Conservation (phyloP, 805 yeast species). For the Suhomyces emberorum region DNA sequence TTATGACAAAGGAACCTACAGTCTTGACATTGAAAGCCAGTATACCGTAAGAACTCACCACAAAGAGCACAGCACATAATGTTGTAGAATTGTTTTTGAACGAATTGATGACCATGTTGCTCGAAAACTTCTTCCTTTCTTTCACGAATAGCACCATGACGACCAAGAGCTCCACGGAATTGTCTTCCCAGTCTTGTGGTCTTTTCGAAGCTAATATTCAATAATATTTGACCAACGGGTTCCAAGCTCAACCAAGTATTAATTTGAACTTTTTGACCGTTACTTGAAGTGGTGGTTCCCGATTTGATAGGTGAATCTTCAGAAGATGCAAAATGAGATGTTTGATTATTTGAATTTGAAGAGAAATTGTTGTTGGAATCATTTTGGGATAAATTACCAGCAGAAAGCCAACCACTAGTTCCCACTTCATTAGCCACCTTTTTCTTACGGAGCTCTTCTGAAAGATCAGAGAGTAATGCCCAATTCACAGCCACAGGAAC, state of each 20-base stretch:
- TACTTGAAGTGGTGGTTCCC: background rate
- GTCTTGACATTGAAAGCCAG: conserved; percentile 85
- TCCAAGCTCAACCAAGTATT: conserved; percentile 89
- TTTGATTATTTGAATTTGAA: background rate
- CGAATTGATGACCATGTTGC: conserved; percentile 96
- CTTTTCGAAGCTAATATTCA: conserved; percentile 78
- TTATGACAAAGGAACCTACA: conserved; percentile 78
- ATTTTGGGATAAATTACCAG: conserved; percentile 47
- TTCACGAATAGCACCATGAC: conserved; percentile 98
- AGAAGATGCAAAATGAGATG: background rate
- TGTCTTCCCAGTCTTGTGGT: conserved; percentile 36
- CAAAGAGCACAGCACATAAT: conserved; percentile 97
- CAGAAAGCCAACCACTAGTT: conserved; percentile 84
- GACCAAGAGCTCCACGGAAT: conserved; percentile 50
- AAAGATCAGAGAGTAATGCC: conserved; percentile 85
- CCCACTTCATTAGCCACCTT: conserved; percentile 73
- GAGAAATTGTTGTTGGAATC: background rate
- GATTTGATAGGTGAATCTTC: conserved; percentile 1
- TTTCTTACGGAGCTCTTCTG: conserved; percentile 90
- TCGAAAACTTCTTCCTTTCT: conserved; percentile 88
- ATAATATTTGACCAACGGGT: conserved; percentile 86
- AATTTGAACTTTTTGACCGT: conserved; percentile 39
- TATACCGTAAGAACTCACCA: conserved; percentile 87
- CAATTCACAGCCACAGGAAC: conserved; percentile 92
- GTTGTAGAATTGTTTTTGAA: conserved; percentile 90